These are phyloP conservation scores for Lotmaria passim DNA, from an alignment of 208 protist species.

Conservation along the genomic window DNA sequence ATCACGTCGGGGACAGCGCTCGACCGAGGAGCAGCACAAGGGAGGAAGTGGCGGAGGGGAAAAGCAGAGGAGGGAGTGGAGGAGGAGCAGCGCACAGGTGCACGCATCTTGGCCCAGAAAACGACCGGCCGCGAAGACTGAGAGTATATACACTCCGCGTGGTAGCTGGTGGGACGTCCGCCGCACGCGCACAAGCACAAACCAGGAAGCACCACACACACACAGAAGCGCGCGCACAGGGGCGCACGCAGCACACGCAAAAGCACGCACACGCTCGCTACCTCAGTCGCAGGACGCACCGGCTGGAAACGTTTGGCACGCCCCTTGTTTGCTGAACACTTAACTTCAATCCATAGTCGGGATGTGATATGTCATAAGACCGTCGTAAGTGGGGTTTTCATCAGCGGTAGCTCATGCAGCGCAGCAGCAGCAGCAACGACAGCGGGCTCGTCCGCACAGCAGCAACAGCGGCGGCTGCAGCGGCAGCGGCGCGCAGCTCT, in stretches of 20 bases:
- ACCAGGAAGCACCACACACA: background rate
- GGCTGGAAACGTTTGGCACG: conserved; percentile 59
- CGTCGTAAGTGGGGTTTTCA: conserved; percentile 11
- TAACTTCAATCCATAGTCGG: conserved; percentile 60
- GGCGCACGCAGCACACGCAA: background rate
- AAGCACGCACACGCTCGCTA: conserved; percentile 16
- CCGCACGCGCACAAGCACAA: background rate
- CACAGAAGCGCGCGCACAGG: background rate
- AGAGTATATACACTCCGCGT: conserved; percentile 20
- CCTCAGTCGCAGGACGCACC: conserved; percentile 59
- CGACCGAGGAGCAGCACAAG: background rate
- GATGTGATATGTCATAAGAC: conserved; percentile 17
- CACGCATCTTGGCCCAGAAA: conserved; percentile 29
- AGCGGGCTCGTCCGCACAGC: background rate
- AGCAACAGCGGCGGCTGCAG: background rate
- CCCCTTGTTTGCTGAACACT: conserved; percentile 52
- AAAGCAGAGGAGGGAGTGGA: background rate
- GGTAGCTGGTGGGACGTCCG: conserved; percentile 21
- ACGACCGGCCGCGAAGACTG: conserved; percentile 30
- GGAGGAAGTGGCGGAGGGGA: background rate
- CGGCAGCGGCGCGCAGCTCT: conserved; percentile 4
- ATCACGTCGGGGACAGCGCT: conserved; percentile 27
- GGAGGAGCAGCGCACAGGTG: background rate
- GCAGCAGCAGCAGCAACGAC: too few relatives aligned
- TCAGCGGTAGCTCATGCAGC: conserved; percentile 16